Percentiles rank a stretch among this genome's conserved stretches.
Conservation (phyloP, 495 filamentous ascomycete species). For the Lichina pygmaea region DNA sequence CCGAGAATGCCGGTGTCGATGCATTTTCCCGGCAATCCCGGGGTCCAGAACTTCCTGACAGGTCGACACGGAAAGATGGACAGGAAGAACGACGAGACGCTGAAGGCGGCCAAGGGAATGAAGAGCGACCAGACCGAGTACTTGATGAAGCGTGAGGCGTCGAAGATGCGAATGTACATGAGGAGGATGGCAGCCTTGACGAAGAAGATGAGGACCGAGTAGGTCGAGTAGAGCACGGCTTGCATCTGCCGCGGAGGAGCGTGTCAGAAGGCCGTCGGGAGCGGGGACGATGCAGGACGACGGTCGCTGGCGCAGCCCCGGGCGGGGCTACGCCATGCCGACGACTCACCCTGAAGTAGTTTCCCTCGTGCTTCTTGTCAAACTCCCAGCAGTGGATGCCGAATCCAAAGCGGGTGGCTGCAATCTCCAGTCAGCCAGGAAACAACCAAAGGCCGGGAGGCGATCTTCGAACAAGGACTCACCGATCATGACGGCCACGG, state of each 20-base stretch:
- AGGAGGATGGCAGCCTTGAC: background rate
- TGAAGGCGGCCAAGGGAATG: background rate
- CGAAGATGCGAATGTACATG: background rate
- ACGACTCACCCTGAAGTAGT: background rate
- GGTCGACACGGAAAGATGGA: background rate
- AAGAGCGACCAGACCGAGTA: background rate
- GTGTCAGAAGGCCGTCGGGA: background rate
- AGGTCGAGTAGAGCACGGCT: background rate
- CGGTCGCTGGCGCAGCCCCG: background rate
- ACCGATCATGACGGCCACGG: background rate
- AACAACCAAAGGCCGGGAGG: too few relatives aligned
- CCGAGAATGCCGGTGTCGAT: background rate
- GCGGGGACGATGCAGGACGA: background rate
- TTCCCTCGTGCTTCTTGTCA: background rate
- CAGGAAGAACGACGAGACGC: background rate
- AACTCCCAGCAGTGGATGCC: background rate
- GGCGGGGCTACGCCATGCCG: background rate
- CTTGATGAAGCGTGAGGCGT: background rate
- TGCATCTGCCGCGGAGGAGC: background rate
- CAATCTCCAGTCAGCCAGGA: too few relatives aligned
- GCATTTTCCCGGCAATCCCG: background rate
- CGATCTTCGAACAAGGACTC: background rate
- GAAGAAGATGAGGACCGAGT: background rate
- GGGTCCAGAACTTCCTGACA: background rate
- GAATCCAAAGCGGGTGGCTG: background rate